These are phyloP conservation scores for Globisporangium camurandrum DNA, from an alignment of 352 stramenopile genomes.

Conservation along the genomic window DNA sequence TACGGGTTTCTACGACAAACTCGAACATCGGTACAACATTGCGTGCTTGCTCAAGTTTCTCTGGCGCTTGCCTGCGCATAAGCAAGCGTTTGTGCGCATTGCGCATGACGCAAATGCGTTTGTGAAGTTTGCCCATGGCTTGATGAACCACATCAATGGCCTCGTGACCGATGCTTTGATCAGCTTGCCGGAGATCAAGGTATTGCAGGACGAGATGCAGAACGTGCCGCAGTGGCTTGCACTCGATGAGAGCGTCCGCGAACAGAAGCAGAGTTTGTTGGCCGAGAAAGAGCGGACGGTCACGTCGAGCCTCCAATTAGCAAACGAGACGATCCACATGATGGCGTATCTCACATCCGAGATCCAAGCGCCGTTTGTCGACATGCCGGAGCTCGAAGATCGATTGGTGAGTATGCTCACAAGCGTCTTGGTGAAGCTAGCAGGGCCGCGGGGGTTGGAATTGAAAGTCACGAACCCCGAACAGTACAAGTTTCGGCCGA, in stretches of 20 bases:
- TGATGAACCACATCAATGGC: conserved; percentile 99
- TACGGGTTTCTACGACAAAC: conserved; percentile 98
- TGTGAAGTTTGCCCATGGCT: conserved; percentile 97
- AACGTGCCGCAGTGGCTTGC: conserved; percentile 67
- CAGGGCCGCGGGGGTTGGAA: conserved; percentile 89
- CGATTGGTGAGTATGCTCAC: conserved; percentile 96
- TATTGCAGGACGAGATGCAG: conserved; percentile 89
- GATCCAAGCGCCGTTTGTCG: conserved; percentile 90
- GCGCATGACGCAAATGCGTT: conserved; percentile 90
- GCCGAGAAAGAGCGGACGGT: conserved; percentile 89
- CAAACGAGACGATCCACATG: conserved; percentile 98
- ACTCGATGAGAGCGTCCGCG: conserved; percentile 85
- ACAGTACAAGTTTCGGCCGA: conserved; percentile 97
- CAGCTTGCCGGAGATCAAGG: conserved; percentile 93
- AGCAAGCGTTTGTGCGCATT: conserved; percentile 91
- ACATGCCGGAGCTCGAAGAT: conserved; percentile 88
- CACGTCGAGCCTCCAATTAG: conserved; percentile 90
- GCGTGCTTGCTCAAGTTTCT: conserved; percentile 95
- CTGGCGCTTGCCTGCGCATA: conserved; percentile 93
- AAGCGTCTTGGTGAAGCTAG: conserved; percentile 94
- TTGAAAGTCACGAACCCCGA: conserved; percentile 97
- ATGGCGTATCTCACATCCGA: conserved; percentile 95
- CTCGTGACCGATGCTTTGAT: conserved; percentile 95
- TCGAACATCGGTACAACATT: conserved; percentile 95
- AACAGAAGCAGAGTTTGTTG: conserved; percentile 83